Percentiles rank a stretch among this genome's conserved stretches.
phyloP scores from a whole-genome alignment of 2,329 filamentous ascomycete species.

The Rhynchosporium agropyri region DNA sequence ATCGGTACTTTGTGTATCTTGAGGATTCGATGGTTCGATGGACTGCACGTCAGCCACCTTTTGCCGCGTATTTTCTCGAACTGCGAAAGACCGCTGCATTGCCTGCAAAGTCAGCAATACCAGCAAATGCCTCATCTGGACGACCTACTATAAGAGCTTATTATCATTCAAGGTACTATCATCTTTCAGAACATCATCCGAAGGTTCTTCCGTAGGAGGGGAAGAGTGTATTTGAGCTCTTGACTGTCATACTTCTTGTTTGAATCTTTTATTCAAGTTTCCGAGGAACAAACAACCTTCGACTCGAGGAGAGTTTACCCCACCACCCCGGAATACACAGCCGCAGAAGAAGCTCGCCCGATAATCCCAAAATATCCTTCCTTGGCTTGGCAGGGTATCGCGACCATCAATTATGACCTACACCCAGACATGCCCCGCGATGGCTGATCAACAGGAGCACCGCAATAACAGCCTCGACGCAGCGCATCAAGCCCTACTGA shows the following conservation, averaged over 20 bases:
- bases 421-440: conserved; percentile 5
- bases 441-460: neutral
- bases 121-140: no score
- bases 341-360: neutral
- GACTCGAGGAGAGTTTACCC: conserved; percentile 6
- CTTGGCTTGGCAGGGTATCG: conserved; percentile 12
- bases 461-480: neutral
- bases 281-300: neutral
- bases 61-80: neutral
- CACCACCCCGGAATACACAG: neutral
- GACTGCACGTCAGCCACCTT: conserved; percentile 10
- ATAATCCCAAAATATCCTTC: conserved; percentile 1
- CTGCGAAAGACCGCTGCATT: neutral
- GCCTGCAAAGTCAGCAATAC: neutral
- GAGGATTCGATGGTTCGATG: neutral
- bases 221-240: conserved; percentile 8
- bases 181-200: no score
- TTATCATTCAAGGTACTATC: no score
- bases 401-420: conserved; percentile 4
- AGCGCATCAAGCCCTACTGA: neutral
- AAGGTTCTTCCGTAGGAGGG: no score
- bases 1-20: neutral
- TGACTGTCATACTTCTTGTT: no score
- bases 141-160: no score
- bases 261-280: no score